Base-by-base conservation (phyloP, 495 filamentous ascomycete genomes). In the Penicillium maclennaniae region DNA sequence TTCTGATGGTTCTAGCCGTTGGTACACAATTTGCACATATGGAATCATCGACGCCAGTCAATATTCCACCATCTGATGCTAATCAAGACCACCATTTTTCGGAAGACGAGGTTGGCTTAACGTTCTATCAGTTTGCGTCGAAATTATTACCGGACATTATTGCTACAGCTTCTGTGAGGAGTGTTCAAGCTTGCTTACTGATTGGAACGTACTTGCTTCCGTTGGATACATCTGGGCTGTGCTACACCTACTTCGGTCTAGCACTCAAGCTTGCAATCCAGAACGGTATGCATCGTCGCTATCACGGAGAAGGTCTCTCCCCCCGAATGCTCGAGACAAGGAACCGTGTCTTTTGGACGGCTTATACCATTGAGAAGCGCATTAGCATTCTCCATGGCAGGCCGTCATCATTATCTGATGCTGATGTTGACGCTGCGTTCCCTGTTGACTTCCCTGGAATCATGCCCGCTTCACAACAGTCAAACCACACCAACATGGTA, bases 21-120 rank as follows among this genome's bases (percentile, higher is more conserved):
- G 78, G 78, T n/a, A 79, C 77, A 4, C 78, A 81, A 53, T 81
- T 78, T 56, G 75, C 76, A 2, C 73, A 81, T 51, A 77, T 81
- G 71, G 75, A 74, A 49, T 74, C 73, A 7, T 55, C 68, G 15
- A 75, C 64, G 0, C 72, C 74, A 0, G 68, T 76, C 26, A 75
- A 75, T 42, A 66, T 69, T 10, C 44, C 72, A 21, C 63, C 68
- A 0, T 49, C 56, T 2, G 64, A 66, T 25, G 52, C 60, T 23
- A 58, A 60, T 7, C 70, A 72, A 25, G 74, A 75, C 41, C 72
- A 77, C 31, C 68, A 71, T 40, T 78, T 77, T 39, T 74, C 75
- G 0, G 78, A 79, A 41, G 76, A 79, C 45, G 77, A 76, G 27
- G 74, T 81, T 23, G 77, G 77, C 16, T 59, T 75, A n/a, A 78